A percentile compares a stretch with the other conserved stretches of the same genome.
Evolutionary conservation across 2,329 filamentous ascomycete species (phyloP).

Genomic region (Epichloe festucae): DNA sequence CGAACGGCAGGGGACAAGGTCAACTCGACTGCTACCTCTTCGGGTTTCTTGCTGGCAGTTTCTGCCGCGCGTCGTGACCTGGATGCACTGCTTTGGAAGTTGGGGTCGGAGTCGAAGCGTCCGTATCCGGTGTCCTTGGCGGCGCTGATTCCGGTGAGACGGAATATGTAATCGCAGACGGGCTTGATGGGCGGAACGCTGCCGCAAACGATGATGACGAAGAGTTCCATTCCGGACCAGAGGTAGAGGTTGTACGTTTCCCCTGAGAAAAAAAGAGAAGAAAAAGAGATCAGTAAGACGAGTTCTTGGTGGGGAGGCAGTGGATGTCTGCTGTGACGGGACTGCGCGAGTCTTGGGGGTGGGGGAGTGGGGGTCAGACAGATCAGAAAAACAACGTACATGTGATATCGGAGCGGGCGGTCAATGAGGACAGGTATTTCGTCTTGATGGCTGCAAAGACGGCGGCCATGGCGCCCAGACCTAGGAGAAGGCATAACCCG

Average conservation of each 20-base stretch:
- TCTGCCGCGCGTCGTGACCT: not conserved
- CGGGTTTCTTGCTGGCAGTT: not conserved
- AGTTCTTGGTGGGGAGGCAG: too few relatives aligned
- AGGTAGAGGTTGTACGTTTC: conserved; percentile 1
- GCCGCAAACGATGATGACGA: conserved; percentile 6
- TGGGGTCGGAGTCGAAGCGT: not conserved
- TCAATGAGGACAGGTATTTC: not conserved
- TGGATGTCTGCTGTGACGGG: too few relatives aligned
- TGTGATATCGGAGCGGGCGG: not conserved
- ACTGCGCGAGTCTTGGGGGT: too few relatives aligned
- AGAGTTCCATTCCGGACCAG: conserved; percentile 4
- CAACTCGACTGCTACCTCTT: not conserved
- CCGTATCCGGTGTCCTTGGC: not conserved
- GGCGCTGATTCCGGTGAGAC: not conserved
- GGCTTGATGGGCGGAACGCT: conserved; percentile 5
- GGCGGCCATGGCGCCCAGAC: conserved; percentile 1
- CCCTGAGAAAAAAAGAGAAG: not conserved
- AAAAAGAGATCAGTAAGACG: too few relatives aligned
- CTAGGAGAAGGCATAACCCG: conserved; percentile 1
- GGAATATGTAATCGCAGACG: conserved; percentile 1
- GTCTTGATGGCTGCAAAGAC: conserved; percentile 4
- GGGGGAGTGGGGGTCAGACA: too few relatives aligned
- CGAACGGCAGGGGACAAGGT: not conserved
- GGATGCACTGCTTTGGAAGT: not conserved
- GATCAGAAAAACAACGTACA: not conserved